These are phyloP conservation scores for Colletotrichum acutatum DNA, from an alignment of 2,329 filamentous ascomycete species.

Conservation along the genomic window DNA sequence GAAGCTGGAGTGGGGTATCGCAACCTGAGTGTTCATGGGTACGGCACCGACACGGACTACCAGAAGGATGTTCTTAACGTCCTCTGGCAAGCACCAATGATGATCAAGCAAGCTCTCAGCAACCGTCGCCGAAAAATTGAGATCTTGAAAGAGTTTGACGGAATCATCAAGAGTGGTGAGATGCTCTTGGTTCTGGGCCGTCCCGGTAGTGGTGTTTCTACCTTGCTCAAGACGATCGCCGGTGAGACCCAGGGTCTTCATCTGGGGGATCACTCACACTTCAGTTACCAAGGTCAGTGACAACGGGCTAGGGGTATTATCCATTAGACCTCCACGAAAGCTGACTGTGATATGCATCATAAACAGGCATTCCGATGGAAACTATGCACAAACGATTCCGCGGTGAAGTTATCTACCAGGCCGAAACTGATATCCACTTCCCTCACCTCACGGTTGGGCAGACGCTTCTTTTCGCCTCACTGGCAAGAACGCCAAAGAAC, in stretches of 20 bases:
- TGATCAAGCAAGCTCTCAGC: slow-evolving; percentile 38
- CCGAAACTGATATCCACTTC: slow-evolving; percentile 74
- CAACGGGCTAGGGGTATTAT: too few species aligned
- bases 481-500: slow-evolving; percentile 54
- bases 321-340: too few species aligned
- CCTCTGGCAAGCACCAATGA: slow-evolving; percentile 39
- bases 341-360: slow-evolving; percentile 45
- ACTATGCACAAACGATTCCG: slow-evolving; percentile 41
- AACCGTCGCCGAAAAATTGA: slow-evolving; percentile 51
- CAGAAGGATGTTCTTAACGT: slow-evolving; percentile 48
- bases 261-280: slow-evolving; percentile 42
- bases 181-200: slow-evolving; percentile 69
- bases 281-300: slow-evolving; percentile 31
- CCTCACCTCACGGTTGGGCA: slow-evolving; percentile 68
- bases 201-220: slow-evolving; percentile 69
- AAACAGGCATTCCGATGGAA: slow-evolving; percentile 37
- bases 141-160: slow-evolving; percentile 62
- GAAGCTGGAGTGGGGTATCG: slow-evolving; percentile 52
- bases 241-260: slow-evolving; percentile 73
- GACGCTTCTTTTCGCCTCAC: slow-evolving; percentile 69
- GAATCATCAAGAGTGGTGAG: slow-evolving; percentile 63
- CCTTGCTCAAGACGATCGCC: slow-evolving; percentile 73
- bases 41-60: slow-evolving; percentile 47
- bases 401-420: slow-evolving; percentile 76
- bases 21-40: slow-evolving; percentile 51